These are phyloP conservation scores for Paulownia fortunei DNA, from an alignment of 257 asterid species.

Conservation along the genomic window DNA sequence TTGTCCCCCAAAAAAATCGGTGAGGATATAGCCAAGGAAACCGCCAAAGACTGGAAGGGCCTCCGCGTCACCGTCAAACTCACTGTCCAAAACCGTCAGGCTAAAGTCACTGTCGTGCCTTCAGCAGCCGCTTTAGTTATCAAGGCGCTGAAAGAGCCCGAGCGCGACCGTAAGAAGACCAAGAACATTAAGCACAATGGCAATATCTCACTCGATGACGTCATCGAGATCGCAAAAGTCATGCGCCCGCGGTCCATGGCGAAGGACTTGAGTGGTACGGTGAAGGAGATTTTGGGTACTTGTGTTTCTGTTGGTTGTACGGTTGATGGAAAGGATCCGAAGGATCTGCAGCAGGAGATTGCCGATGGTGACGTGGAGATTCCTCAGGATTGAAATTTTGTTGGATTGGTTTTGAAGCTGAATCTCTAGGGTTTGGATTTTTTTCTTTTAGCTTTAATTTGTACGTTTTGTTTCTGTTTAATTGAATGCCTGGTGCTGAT, in stretches of 20 bases:
- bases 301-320: constrained; percentile 79
- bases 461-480: constrained; percentile 23
- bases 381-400: constrained; percentile 50
- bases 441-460: constrained; percentile 10
- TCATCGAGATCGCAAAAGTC: constrained; percentile 68
- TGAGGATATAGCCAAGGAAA: constrained; percentile 74
- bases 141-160: constrained; percentile 79
- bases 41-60: constrained; percentile 90
- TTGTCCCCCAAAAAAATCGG: constrained; percentile 76
- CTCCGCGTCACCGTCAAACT: constrained; percentile 75
- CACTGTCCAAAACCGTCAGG: constrained; percentile 77
- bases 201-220: constrained; percentile 71
- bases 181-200: constrained; percentile 74
- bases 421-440: constrained; percentile 19
- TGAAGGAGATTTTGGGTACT: constrained; percentile 76
- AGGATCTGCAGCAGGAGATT: constrained; percentile 77
- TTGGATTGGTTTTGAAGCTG: not conserved
- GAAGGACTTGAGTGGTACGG: constrained; percentile 67
- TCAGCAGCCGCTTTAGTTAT: constrained; percentile 76
- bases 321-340: constrained; percentile 72
- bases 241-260: constrained; percentile 71
- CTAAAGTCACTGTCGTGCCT: constrained; percentile 71
- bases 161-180: constrained; percentile 69
- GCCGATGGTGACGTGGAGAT: constrained; percentile 66
- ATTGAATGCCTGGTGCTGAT: too few relatives aligned